A percentile compares a stretch with the other conserved stretches of the same genome.
phyloP scores from a whole-genome alignment of 169 alveolate genomes.

The Cryptosporidium viatorum region DNA sequence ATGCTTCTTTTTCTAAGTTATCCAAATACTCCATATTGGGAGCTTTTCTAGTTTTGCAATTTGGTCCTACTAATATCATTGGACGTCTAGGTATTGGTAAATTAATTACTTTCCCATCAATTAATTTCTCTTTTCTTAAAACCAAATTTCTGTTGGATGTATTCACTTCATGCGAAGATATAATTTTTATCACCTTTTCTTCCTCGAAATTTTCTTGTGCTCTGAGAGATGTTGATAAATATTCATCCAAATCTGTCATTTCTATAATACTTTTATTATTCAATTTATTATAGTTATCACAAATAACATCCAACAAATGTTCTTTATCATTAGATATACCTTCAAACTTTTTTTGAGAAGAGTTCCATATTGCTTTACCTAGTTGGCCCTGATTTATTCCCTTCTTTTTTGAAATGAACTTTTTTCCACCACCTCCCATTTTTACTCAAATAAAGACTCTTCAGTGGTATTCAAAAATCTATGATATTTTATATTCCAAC shows the following conservation, averaged over 20 bases:
- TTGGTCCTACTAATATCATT: constrained; percentile 54
- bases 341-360: constrained; percentile 21
- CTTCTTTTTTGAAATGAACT: constrained; percentile 36
- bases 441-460: background rate
- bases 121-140: background rate
- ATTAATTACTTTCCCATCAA: background rate
- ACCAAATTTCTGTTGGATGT: background rate
- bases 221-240: constrained; percentile 60
- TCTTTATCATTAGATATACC: background rate
- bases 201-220: constrained; percentile 69
- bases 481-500: background rate
- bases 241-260: constrained; percentile 64
- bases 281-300: constrained; percentile 61
- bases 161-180: background rate
- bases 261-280: constrained; percentile 67
- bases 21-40: constrained; percentile 72
- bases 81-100: constrained; percentile 73
- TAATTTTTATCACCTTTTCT: constrained; percentile 39
- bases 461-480: background rate
- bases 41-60: constrained; percentile 13
- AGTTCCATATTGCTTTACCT: constrained; percentile 68
- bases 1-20: constrained; percentile 85
- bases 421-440: constrained; percentile 74
- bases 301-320: constrained; percentile 59
- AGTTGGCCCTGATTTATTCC: constrained; percentile 61